Conservation (phyloP, 2,329 filamentous ascomycete genomes). For the Allantophomopsis lycopodina region DNA sequence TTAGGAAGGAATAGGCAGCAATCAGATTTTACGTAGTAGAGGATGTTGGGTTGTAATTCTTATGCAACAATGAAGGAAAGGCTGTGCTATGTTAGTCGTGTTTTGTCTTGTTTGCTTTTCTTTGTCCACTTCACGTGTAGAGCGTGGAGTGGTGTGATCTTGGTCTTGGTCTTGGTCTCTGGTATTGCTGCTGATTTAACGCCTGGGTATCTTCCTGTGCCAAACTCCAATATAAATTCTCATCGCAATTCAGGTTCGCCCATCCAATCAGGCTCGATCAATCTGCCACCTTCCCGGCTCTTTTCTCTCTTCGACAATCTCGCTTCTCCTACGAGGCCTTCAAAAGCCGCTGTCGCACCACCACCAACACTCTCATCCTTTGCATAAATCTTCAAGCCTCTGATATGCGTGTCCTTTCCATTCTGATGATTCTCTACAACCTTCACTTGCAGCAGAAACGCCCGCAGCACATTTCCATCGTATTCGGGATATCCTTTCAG, state of each 20-base stretch:
- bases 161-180: too few species aligned
- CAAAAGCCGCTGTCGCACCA: conserved; percentile 5
- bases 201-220: neutral
- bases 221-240: conserved; percentile 1
- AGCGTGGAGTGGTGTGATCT: too few species aligned
- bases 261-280: conserved; percentile 19
- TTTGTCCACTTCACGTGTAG: too few species aligned
- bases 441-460: conserved; percentile 80
- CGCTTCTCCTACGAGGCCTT: conserved; percentile 3
- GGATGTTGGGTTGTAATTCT: too few species aligned
- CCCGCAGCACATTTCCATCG: conserved; percentile 64
- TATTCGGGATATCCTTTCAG: conserved; percentile 19
- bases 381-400: conserved; percentile 78
- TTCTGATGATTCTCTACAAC: conserved; percentile 97
- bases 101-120: too few species aligned
- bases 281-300: conserved; percentile 4
- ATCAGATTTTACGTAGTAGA: too few species aligned
- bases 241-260: conserved; percentile 18
- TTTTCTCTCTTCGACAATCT: neutral
- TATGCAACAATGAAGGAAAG: too few species aligned
- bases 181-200: too few species aligned
- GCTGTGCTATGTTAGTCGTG: too few species aligned
- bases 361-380: conserved; percentile 13
- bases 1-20: too few species aligned
- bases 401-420: conserved; percentile 95